Evolutionary conservation across 106 monocot species (phyloP).

Genomic region (Platanthera guangdongensis): DNA sequence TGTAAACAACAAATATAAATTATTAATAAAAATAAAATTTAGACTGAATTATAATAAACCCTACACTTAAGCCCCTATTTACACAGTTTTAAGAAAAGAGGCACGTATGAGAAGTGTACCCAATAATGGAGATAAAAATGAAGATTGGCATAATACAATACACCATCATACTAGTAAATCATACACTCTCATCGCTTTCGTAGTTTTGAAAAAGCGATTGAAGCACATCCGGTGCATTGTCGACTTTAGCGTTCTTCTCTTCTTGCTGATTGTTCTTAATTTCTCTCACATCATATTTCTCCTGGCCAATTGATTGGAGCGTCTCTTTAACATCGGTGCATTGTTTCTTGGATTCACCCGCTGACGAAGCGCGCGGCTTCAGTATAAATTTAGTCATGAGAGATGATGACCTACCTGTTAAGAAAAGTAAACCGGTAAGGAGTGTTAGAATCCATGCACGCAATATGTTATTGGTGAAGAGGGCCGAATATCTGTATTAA

Average conservation of each 20-base stretch:
- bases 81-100: no score
- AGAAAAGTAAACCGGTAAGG: background rate
- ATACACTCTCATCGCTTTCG: background rate
- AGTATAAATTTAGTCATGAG: background rate
- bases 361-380: background rate
- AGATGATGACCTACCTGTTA: background rate
- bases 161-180: background rate
- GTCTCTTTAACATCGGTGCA: background rate
- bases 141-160: no score
- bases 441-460: no score
- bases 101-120: no score
- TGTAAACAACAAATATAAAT: no score
- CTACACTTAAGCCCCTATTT: no score
- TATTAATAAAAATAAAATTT: no score
- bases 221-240: background rate
- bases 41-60: no score
- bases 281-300: background rate
- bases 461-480: no score
- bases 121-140: no score
- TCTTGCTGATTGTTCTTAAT: background rate
- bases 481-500: no score
- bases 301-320: background rate
- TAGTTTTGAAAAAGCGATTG: background rate
- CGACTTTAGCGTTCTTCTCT: background rate
- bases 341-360: background rate